Evolutionary conservation across 345 rosid species (phyloP), one percentile per base, ranked within the genome.

Genomic region (Ceriops tagal): DNA sequence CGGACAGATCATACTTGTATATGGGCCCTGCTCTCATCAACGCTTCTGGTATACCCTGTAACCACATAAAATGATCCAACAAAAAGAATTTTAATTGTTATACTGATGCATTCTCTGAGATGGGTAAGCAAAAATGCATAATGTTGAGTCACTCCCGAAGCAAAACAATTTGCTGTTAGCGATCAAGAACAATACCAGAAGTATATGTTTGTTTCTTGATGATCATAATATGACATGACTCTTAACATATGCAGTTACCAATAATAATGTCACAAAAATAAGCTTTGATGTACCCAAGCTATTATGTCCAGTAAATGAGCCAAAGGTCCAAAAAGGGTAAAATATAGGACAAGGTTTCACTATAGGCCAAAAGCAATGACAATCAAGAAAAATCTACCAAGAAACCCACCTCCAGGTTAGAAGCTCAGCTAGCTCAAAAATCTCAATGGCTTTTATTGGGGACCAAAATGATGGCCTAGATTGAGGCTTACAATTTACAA

Each of bases 1-100:
- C 71, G 22, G 99, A 90, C 22, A 95, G 79, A 75, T 95, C 99
- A 79, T 95, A 95, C 76, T 95, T 92, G 87, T 92, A 95, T 47
- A 82, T 78, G 27, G 93, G 87, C 75, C 99, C 98, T 7, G 93
- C 96, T 73, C 89, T 87, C 79, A 80, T 80, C 79, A 95, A 83
- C 58, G 96, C 93, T 77, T 90, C 96, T 73, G 99, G 85, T 67
- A 92, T 47, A 66, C 99, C 96, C 99, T 95, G 78, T 22, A 2
- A 47, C 32, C 55, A 77, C 11, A 52, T 37, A 47, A 62, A 28
- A 68, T 53, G 65, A 70, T 58, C 51, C 31, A 51, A 6, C 39
- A 55, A 72, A 24, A 10, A 21, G 0, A 26, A 27, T 56, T 56
- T 8, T 3, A 43, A 43, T 13, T 43, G 19, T 43, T 43, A 43